A percentile compares a stretch with the other conserved stretches of the same genome.
Evolutionary conservation across 1,139 yeast genomes (phyloP).

Genomic region (Protomyces inouyei): DNA sequence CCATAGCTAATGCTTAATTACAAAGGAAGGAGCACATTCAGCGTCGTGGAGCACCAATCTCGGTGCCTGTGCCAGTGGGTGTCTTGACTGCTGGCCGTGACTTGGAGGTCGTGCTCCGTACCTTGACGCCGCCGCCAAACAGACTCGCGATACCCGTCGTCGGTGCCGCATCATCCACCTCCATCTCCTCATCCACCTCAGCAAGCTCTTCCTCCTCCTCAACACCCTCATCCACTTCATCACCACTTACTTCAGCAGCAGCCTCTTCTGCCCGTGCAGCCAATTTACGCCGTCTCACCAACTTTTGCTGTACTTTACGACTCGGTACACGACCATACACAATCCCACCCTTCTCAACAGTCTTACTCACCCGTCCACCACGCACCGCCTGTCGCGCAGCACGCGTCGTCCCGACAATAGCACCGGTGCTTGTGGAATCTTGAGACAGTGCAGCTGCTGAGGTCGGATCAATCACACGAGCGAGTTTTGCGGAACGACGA

Average conservation of each 20-base stretch:
- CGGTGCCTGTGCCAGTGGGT: background rate
- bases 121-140: background rate
- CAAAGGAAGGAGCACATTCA: background rate
- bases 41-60: background rate
- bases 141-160: background rate
- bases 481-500: background rate
- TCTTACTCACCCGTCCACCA: background rate
- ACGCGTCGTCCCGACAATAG: background rate
- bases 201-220: background rate
- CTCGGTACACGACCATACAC: constrained; percentile 1
- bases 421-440: background rate
- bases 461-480: background rate
- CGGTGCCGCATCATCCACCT: background rate
- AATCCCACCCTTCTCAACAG: background rate
- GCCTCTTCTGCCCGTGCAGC: background rate
- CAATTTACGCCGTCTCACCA: background rate
- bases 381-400: background rate
- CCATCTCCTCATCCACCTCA: background rate
- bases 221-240: background rate
- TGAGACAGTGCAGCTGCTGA: background rate
- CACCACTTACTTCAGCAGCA: background rate
- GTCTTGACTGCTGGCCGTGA: background rate
- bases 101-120: background rate
- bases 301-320: background rate
- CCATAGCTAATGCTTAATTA: background rate